Base-by-base conservation (phyloP, 2,329 filamentous ascomycete genomes). In the Arachnopeziza araneosa region DNA sequence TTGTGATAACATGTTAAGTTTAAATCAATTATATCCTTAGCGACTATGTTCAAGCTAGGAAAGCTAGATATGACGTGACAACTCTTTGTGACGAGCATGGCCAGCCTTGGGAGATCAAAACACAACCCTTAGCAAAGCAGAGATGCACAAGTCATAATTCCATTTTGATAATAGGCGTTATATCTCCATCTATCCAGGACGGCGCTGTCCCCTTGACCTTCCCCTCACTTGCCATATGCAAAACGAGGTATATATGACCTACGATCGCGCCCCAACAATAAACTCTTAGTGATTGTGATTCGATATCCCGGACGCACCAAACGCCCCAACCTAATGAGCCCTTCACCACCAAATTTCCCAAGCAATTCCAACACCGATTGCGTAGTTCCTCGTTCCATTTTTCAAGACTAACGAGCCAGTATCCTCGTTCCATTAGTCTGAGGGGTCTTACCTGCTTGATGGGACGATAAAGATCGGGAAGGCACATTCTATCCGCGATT, bases 221-320 rank as follows among this genome's bases (percentile, higher is more conserved):
- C 32, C 87, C 80, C 59, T 83, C 79, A 67, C 87, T 93, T 0
- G 86, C 88, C 17, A 92, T 74, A 70, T 89, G 93, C 0, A 96
- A 73, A 49, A 93, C 72, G 3, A 95, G 74, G 72, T 91, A 96
- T 36, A 90, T 79, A 68, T 96, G 87, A 57, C 84, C 81, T 0
- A 84, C 83, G 0, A 91, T 76, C 63, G 87, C 82, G 0, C 89
- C 92, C 87, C 90, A 96, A 69, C 90, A 90, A 70, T 89, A 95
- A 1, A 93, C 72, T 36, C 85, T 81, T 1, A 96, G 71, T 1
- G 65, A 72, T 59, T 78, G 75, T 12, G 70, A 73, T 36, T 65
- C 61, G 9, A 65, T 63, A 55, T 79, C 76, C 24, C 83, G 75
- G 17, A 70, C 73, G 64, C 83, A 85, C 76, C 82, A 85, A 1